Percentiles rank a stretch among this genome's conserved stretches.
Evolutionary conservation across 345 rosid species (phyloP).

Genomic region (Euphorbia pulcherrima): DNA sequence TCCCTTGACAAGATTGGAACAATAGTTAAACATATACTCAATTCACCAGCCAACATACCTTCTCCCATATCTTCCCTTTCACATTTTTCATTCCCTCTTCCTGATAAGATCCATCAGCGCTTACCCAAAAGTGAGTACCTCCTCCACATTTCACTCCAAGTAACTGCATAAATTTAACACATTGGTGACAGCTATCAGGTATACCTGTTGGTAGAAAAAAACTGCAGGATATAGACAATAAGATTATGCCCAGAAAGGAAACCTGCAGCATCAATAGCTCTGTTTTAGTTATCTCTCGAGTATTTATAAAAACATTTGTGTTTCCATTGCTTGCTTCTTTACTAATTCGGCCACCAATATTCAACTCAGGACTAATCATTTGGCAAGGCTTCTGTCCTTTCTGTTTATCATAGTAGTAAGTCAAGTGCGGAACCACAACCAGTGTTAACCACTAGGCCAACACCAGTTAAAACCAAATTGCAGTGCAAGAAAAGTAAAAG

Average conservation of each 20-base stretch:
- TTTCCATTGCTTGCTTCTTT: constrained; percentile 69
- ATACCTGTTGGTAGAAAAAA: constrained; percentile 1
- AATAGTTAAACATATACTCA: neutral
- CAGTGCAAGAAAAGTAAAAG: neutral
- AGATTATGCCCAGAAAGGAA: constrained; percentile 13
- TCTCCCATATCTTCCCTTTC: constrained; percentile 59
- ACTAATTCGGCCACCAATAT: constrained; percentile 47
- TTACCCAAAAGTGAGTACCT: constrained; percentile 57
- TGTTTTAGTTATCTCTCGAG: constrained; percentile 56
- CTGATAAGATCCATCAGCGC: constrained; percentile 53
- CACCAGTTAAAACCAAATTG: neutral
- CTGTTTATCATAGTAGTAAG: constrained; percentile 40
- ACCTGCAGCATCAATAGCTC: constrained; percentile 81
- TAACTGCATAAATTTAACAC: constrained; percentile 39
- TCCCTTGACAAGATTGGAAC: constrained; percentile 6
- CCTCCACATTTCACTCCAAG: constrained; percentile 71
- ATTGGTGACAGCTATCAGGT: constrained; percentile 9
- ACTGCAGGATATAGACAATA: neutral
- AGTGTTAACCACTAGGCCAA: too few species aligned
- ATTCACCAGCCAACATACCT: constrained; percentile 38
- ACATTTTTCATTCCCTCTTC: constrained; percentile 72
- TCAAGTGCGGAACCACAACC: constrained; percentile 11
- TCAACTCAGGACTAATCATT: constrained; percentile 53
- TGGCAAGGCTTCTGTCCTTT: constrained; percentile 73
- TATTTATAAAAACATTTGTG: constrained; percentile 53